Evolutionary conservation across 352 stramenopile genomes (phyloP), one percentile per base, ranked within the genome.

Genomic region (Elongisporangium senticosum): DNA sequence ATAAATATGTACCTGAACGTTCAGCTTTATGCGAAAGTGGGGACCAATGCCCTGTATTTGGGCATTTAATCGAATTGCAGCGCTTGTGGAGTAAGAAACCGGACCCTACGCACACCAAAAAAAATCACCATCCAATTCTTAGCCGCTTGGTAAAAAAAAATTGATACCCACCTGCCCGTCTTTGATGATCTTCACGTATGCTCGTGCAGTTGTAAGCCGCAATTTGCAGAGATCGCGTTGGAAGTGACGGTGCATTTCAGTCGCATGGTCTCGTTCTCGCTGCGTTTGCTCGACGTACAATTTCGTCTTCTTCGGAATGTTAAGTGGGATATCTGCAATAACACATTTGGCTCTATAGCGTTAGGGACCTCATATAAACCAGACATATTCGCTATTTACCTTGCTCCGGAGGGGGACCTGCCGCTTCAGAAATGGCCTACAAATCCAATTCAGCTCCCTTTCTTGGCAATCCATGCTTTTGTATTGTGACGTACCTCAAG

Each of bases 301-400:
- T 37, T 95, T 96, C n/a, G 91, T 98, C 55, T 97, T 97, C 72
- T 97, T 97, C 0, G 90, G 90, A 24, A 98, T 91, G 43, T 96
- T 91, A 19, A 97, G 75, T 4, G 89, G 89, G 21, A 97, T 95
- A 49, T 97, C 90, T 83, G 49, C 3, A 6, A 17, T 52, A 53
- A 39, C 37, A 43, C 22, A 15, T 3, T 15, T 4, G 37, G 3
- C 0, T 21, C 21, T 55, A 23, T 24, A 22, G 14, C 7, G 4
- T 55, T 22, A 51, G 19, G 11, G 19, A 48, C 4, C 28, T 1
- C 4, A 5, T 33, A 1, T 7, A n/a, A 23, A 20, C 3, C 43
- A 52, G 10, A 13, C 2, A 19, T 24, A 49, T 26, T 43, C 26
- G 4, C n/a, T 19, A 37, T 49, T 24, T 51, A 77, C 74, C 74